phyloP scores from a whole-genome alignment of 2,329 filamentous ascomycete genomes.

The Arachnomyces sp. region DNA sequence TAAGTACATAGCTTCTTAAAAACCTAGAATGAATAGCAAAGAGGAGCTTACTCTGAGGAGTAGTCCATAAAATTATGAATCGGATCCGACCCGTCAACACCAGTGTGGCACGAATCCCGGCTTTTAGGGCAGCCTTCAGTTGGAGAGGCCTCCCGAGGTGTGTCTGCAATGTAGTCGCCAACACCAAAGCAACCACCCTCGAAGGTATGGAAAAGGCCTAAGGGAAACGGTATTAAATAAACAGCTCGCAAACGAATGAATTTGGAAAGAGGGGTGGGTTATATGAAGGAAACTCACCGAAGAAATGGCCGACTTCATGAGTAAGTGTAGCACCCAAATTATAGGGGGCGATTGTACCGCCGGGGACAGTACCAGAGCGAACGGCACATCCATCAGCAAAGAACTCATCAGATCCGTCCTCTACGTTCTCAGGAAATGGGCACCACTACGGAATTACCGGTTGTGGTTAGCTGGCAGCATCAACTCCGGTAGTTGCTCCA shows the following conservation, averaged over 20 bases:
- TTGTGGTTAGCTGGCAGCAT: too few relatives aligned
- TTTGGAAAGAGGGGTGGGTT: too few relatives aligned
- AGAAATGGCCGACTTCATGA: slow-evolving; percentile 28
- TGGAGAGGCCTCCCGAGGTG: slow-evolving; percentile 18
- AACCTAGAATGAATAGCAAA: neutral
- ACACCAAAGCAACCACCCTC: slow-evolving; percentile 20
- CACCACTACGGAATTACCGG: slow-evolving; percentile 5
- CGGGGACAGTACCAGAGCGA: slow-evolving; percentile 17
- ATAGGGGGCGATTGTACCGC: slow-evolving; percentile 13
- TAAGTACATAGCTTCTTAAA: neutral
- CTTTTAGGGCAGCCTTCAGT: slow-evolving; percentile 19
- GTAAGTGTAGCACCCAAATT: slow-evolving; percentile 21
- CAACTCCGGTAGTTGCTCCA: too few relatives aligned
- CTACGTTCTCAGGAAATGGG: slow-evolving; percentile 12
- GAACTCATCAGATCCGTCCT: slow-evolving; percentile 11
- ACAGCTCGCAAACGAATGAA: neutral
- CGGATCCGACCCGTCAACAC: slow-evolving; percentile 21
- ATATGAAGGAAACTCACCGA: slow-evolving; percentile 20
- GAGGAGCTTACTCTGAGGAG: slow-evolving; percentile 15
- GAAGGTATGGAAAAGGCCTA: slow-evolving; percentile 24
- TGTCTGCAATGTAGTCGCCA: slow-evolving; percentile 22
- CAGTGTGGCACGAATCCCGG: slow-evolving; percentile 21
- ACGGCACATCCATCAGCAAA: slow-evolving; percentile 19
- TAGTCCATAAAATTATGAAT: slow-evolving; percentile 31
- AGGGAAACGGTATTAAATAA: too few relatives aligned